Evolutionary conservation across 2,329 filamentous ascomycete species (phyloP).

Genomic region (Colletotrichum sp.): DNA sequence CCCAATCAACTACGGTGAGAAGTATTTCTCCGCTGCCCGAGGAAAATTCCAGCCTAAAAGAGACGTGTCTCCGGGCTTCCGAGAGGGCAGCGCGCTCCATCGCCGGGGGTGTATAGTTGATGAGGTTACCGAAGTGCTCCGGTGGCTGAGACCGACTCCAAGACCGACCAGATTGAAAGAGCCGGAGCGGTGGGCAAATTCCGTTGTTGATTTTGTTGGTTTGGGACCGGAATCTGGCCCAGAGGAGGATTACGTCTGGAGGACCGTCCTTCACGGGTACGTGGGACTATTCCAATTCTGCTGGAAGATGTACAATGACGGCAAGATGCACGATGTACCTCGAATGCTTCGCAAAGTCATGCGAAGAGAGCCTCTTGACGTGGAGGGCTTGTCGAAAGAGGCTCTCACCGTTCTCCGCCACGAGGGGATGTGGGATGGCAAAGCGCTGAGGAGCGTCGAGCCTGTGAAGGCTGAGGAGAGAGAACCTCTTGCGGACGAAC

Average conservation of each 20-base stretch:
- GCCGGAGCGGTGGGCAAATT: rapidly evolving
- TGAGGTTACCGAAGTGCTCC: neutral
- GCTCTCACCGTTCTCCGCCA: rapidly evolving
- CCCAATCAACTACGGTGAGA: neutral
- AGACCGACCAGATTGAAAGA: no score
- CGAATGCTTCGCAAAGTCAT: rapidly evolving
- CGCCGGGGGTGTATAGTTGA: neutral
- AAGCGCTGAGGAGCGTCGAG: rapidly evolving
- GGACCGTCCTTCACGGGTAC: rapidly evolving
- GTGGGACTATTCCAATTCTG: rapidly evolving
- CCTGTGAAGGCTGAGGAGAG: neutral
- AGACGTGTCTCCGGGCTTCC: neutral
- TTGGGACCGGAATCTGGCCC: neutral
- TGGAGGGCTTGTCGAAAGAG: neutral
- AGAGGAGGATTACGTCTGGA: neutral
- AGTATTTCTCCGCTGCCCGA: neutral
- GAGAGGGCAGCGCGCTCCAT: neutral
- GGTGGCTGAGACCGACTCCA: neutral
- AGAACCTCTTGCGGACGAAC: rapidly evolving
- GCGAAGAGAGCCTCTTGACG: neutral
- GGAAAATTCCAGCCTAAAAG: rapidly evolving
- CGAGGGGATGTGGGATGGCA: neutral
- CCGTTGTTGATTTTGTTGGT: neutral
- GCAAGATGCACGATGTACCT: neutral
- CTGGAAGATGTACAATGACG: neutral